These are phyloP conservation scores for Amanita pseudoporphyria DNA, from an alignment of 768 basidiomycete species.

Conservation along the genomic window DNA sequence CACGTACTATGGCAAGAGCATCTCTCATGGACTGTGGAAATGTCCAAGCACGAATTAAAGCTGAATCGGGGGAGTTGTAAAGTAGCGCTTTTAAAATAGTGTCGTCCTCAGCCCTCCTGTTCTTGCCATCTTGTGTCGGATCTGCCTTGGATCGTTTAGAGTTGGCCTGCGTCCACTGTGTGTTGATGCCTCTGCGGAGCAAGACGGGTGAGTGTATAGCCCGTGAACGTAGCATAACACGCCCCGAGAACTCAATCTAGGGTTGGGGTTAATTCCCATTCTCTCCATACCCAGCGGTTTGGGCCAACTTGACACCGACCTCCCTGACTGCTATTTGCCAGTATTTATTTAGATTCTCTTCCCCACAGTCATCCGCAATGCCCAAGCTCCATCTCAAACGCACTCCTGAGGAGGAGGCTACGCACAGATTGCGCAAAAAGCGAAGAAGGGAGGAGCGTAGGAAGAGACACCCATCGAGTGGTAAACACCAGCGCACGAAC, in stretches of 20 bases:
- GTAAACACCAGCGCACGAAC: conserved; percentile 18
- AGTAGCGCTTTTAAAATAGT: background rate
- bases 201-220: background rate
- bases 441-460: conserved; percentile 25
- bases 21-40: conserved; percentile 38
- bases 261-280: conserved; percentile 12
- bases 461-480: conserved; percentile 18
- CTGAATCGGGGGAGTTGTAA: conserved; percentile 13
- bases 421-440: conserved; percentile 29
- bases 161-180: background rate
- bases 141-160: background rate
- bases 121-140: background rate
- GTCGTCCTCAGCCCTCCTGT: background rate
- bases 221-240: conserved; percentile 6
- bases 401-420: conserved; percentile 50
- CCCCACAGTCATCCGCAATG: conserved; percentile 15
- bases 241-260: background rate
- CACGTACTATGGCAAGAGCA: conserved; percentile 40
- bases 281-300: conserved; percentile 12
- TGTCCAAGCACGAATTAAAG: conserved; percentile 31
- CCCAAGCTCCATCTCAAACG: conserved; percentile 54
- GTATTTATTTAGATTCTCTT: background rate
- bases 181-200: background rate
- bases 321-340: background rate
- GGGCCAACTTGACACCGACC: too few relatives aligned